A percentile compares a stretch with the other conserved stretches of the same genome.
Evolutionary conservation across 306 rosid genomes (phyloP).

Genomic region (Vicia faba): DNA sequence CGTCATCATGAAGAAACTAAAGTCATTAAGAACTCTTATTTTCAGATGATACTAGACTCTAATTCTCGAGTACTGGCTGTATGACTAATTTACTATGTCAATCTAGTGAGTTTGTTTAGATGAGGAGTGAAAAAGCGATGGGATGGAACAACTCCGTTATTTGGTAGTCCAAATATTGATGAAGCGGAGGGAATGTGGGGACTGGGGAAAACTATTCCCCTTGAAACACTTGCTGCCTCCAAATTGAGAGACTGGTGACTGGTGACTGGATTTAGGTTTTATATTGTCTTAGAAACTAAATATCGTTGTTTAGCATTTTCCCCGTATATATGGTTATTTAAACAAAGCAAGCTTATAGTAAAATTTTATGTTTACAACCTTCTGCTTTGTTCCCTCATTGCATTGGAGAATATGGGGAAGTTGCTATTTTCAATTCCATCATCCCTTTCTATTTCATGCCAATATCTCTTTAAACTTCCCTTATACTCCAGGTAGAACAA

Average conservation of each 20-base stretch:
- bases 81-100: slow-evolving; percentile 4
- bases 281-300: not conserved
- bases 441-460: slow-evolving; percentile 13
- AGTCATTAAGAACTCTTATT: slow-evolving; percentile 26
- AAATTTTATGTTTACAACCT: slow-evolving; percentile 10
- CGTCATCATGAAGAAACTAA: slow-evolving; percentile 9
- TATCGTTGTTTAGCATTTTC: not conserved
- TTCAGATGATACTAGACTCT: not conserved
- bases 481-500: slow-evolving; percentile 2
- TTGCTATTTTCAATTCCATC: slow-evolving; percentile 11
- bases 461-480: slow-evolving; percentile 22
- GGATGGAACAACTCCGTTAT: slow-evolving; percentile 21
- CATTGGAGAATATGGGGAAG: slow-evolving; percentile 2
- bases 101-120: slow-evolving; percentile 9
- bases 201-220: not conserved
- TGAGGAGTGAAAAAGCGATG: not conserved
- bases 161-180: slow-evolving; percentile 1
- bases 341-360: slow-evolving; percentile 12
- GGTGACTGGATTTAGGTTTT: not conserved
- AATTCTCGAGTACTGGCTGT: slow-evolving; percentile 14
- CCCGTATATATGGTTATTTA: not conserved
- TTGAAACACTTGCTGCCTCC: slow-evolving; percentile 3
- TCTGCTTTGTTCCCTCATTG: slow-evolving; percentile 16
- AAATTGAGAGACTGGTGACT: not conserved
- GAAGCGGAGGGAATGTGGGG: slow-evolving; percentile 4